Evolutionary conservation across 2,329 filamentous ascomycete species (phyloP), one percentile per base, ranked within the genome.

Genomic region (Dothiorella sarmentorum): DNA sequence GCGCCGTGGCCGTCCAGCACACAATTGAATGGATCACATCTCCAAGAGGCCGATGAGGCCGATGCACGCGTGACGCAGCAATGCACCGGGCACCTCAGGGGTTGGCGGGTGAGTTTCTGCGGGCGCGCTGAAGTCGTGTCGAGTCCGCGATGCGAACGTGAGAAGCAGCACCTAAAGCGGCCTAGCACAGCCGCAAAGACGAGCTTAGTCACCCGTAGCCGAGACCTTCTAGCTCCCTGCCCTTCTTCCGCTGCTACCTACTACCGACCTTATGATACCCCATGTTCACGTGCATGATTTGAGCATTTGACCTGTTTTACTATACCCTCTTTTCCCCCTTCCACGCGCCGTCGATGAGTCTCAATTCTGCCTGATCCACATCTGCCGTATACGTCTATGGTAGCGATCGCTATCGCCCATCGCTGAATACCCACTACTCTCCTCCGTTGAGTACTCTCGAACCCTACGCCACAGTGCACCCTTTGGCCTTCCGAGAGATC

Each of bases 61-160:
- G n/a, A 22, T 20, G 24, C 49, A 53, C 49, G 35, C 49, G 49
- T 40, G 49, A 40, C n/a, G 49, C 49, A 29, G 35, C 49, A 40
- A 22, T 20, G 49, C 49, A 38, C n/a, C 31, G 33, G 47, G 27
- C 20, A 10, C 3, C 20, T 37, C 49, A 53, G 49, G 49, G 45
- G 49, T 24, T 9, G 7, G 24, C 17, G 24, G 35, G 24, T 24
- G 24, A n/a, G 49, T 9, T 5, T 37, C n/a, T 4, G 33, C 22
- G 35, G 6, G 49, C 33, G 35, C 24, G 49, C 22, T 33, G 45
- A 35, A 37, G 35, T 37, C 35, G 43, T 37, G 49, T 53, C 49
- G 49, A 38, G 33, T 18, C 33, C 24, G 45, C 29, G 45, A 35
- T 51, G 45, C n/a, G n/a, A 33, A 35, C 18, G 35, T n/a, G 35